Percentiles rank a stretch among this genome's conserved stretches.
These are phyloP conservation scores for Ogataea corticis DNA, from an alignment of 805 yeast genomes.

Conservation along the genomic window DNA sequence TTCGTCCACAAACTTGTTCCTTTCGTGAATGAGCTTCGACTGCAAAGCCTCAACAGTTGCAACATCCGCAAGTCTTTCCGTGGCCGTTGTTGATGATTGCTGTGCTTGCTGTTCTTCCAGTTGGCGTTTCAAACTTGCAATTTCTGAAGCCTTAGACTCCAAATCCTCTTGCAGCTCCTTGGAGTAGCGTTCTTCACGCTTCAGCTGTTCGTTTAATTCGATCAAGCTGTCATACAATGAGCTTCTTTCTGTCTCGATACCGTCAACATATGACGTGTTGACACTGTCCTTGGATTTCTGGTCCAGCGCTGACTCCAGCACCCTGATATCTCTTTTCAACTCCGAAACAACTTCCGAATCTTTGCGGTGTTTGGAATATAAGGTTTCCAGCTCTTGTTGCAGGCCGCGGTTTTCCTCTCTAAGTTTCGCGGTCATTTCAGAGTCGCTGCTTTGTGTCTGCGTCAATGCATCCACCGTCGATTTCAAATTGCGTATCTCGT, in stretches of 20 bases:
- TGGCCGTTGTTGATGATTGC: no score
- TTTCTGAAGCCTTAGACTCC: conserved; percentile 8
- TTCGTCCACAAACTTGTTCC: conserved; percentile 19
- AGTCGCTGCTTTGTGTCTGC: conserved; percentile 23
- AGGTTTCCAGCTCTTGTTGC: conserved; percentile 9
- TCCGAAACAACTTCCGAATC: conserved; percentile 7
- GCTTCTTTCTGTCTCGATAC: conserved; percentile 30
- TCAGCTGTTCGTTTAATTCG: conserved; percentile 16
- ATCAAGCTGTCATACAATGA: conserved; percentile 22
- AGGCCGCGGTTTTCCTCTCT: background rate
- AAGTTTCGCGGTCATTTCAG: conserved; percentile 1
- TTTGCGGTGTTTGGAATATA: conserved; percentile 7
- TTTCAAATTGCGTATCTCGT: conserved; percentile 14
- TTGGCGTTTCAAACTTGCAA: background rate
- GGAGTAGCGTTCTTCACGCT: conserved; percentile 7
- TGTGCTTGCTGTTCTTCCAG: background rate
- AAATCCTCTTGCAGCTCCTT: conserved; percentile 24
- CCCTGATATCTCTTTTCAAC: conserved; percentile 9
- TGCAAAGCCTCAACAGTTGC: conserved; percentile 13
- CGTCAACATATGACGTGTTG: conserved; percentile 30
- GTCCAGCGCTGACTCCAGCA: conserved; percentile 5
- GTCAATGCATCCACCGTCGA: conserved; percentile 27
- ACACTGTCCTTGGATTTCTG: conserved; percentile 7
- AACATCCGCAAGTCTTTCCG: conserved; percentile 9
- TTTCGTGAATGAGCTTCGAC: conserved; percentile 14